A percentile compares a stretch with the other conserved stretches of the same genome.
These are phyloP conservation scores for Emmonsia crescens DNA, from an alignment of 2,329 filamentous ascomycete genomes.

Conservation along the genomic window DNA sequence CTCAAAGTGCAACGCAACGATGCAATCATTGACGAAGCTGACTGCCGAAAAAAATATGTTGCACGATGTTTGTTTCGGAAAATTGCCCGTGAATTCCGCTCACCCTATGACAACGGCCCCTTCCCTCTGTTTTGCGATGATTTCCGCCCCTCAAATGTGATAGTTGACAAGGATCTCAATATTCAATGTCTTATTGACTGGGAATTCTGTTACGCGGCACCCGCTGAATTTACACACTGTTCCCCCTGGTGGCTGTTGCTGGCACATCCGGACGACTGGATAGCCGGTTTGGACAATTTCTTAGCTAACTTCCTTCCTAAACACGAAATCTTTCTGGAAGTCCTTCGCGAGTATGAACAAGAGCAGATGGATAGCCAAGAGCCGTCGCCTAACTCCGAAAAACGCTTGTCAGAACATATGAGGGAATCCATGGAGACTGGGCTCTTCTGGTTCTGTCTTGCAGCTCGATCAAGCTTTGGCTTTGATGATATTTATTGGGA, in stretches of 20 bases:
- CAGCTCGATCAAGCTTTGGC: not conserved
- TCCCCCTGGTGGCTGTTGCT: conserved; percentile 15
- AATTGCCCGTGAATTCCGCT: conserved; percentile 14
- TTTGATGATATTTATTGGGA: not conserved
- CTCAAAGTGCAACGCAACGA: conserved; percentile 35
- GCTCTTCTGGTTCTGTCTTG: not conserved
- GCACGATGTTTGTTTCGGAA: conserved; percentile 32
- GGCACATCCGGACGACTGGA: conserved; percentile 9
- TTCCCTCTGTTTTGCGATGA: conserved; percentile 18
- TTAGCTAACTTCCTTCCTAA: not conserved
- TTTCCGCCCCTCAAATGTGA: conserved; percentile 16
- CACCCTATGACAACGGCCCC: conserved; percentile 14
- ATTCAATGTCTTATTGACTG: conserved; percentile 16
- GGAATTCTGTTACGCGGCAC: conserved; percentile 16
- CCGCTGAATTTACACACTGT: conserved; percentile 11
- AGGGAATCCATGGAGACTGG: not conserved
- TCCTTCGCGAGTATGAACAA: not conserved
- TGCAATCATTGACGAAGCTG: conserved; percentile 24
- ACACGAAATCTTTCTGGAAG: not conserved
- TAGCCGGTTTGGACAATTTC: conserved; percentile 15
- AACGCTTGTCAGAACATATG: not conserved
- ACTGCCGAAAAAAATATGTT: conserved; percentile 35
- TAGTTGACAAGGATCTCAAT: conserved; percentile 10
- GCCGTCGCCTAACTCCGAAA: not conserved
- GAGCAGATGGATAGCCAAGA: not conserved